Conservation (phyloP, 169 alveolate genomes). For the Condylostoma magnum region DNA sequence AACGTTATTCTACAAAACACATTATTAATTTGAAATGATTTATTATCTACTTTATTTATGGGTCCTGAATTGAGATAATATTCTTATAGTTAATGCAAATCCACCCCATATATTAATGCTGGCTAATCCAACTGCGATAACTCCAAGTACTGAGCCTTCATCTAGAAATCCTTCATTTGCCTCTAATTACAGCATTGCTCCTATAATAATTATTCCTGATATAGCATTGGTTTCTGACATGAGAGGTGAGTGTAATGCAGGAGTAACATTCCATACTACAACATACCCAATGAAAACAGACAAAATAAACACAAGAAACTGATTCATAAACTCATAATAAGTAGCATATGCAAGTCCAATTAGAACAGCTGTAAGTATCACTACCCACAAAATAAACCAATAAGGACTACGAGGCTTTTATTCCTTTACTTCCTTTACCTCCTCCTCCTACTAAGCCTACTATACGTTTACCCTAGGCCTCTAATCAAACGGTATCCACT, state of each 20-base stretch:
- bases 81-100: constrained; percentile 60
- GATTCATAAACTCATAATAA: constrained; percentile 30
- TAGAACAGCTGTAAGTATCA: constrained; percentile 26
- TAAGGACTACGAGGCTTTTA: constrained; percentile 21
- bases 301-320: constrained; percentile 56
- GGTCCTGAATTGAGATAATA: constrained; percentile 55
- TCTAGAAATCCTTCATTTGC: constrained; percentile 32
- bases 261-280: constrained; percentile 90
- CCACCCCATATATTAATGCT: constrained; percentile 67
- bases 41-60: constrained; percentile 45
- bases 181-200: constrained; percentile 76
- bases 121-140: constrained; percentile 37
- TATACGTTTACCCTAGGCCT: background rate
- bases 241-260: constrained; percentile 90
- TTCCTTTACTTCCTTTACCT: background rate
- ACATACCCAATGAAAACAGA: constrained; percentile 86
- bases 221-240: constrained; percentile 93
- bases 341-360: constrained; percentile 48
- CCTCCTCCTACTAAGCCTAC: too few relatives aligned
- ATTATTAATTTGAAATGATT: too few relatives aligned
- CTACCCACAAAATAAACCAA: constrained; percentile 18
- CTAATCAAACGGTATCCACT: constrained; percentile 45
- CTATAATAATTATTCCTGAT: constrained; percentile 85
- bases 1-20: too few relatives aligned
- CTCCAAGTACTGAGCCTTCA: constrained; percentile 28